Percentiles rank a stretch among this genome's conserved stretches.
Evolutionary conservation across 257 asterid species (phyloP).

Genomic region (Gardenia jasminoides): DNA sequence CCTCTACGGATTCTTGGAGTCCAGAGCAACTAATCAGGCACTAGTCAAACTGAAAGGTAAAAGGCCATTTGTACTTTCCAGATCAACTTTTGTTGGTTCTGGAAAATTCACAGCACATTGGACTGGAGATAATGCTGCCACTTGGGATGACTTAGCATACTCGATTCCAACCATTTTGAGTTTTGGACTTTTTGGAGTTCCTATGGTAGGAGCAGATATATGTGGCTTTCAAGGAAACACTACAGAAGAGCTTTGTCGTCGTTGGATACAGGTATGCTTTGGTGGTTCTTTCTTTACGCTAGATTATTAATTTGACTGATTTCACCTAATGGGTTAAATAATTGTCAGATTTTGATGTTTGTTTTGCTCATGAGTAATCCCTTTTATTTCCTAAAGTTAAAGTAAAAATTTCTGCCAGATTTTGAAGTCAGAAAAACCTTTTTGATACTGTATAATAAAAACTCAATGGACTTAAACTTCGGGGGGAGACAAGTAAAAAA

Average conservation of each 20-base stretch:
- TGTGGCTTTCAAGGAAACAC: slow-evolving; percentile 72
- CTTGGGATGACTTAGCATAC: slow-evolving; percentile 81
- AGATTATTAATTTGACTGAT: background rate
- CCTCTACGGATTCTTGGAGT: slow-evolving; percentile 74
- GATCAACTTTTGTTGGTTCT: slow-evolving; percentile 89
- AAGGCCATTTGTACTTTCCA: slow-evolving; percentile 79
- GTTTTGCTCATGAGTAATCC: background rate
- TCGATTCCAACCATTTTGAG: slow-evolving; percentile 65
- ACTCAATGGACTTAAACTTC: too few relatives aligned
- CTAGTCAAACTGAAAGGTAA: slow-evolving; percentile 46
- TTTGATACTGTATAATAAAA: background rate
- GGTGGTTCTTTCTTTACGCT: background rate
- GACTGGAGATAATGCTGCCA: slow-evolving; percentile 94
- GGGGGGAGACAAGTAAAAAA: too few relatives aligned
- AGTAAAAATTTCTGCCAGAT: background rate
- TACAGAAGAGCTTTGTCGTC: slow-evolving; percentile 84
- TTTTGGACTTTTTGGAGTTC: slow-evolving; percentile 81
- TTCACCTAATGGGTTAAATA: too few relatives aligned
- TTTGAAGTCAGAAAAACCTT: background rate
- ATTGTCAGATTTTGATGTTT: too few relatives aligned
- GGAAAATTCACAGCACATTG: slow-evolving; percentile 92
- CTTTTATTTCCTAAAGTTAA: background rate
- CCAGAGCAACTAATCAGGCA: slow-evolving; percentile 68
- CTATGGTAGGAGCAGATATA: slow-evolving; percentile 97
- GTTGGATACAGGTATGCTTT: slow-evolving; percentile 59